Conservation (phyloP, 2,329 filamentous ascomycete genomes). For the Aureobasidium sp. region DNA sequence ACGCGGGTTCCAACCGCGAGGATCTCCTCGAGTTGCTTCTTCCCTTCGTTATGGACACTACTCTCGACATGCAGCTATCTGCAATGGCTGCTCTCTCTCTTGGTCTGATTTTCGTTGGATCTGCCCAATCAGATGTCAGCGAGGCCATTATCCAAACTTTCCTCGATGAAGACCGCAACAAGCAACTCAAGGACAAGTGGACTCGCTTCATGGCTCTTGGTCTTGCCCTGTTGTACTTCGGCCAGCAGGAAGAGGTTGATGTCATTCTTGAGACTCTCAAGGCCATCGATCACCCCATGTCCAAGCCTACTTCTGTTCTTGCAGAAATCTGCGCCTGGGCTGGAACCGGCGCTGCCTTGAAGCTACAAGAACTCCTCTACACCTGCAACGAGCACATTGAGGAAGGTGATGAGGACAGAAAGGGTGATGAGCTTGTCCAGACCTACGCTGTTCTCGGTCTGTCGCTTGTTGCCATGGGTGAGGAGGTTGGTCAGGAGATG, state of each 20-base stretch:
- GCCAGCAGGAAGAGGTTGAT: conserved; percentile 96
- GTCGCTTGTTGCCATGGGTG: conserved; percentile 92
- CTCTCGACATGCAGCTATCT: conserved; percentile 86
- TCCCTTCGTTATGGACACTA: conserved; percentile 77
- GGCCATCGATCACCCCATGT: conserved; percentile 93
- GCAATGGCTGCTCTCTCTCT: conserved; percentile 91
- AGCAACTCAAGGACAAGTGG: conserved; percentile 95
- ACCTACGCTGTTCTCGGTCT: conserved; percentile 93
- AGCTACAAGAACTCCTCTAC: conserved; percentile 93
- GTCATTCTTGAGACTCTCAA: conserved; percentile 95
- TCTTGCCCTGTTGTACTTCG: conserved; percentile 88
- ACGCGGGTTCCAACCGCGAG: conserved; percentile 88
- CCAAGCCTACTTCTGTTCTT: conserved; percentile 87
- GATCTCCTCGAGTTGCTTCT: conserved; percentile 77
- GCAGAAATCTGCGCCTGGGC: conserved; percentile 99
- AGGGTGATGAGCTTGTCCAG: conserved; percentile 89
- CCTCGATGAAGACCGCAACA: conserved; percentile 84
- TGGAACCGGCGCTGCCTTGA: conserved; percentile 90
- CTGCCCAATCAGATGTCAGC: conserved; percentile 81
- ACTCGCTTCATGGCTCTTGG: conserved; percentile 93
- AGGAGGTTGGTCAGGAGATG: conserved; percentile 98
- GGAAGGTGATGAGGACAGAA: conserved; percentile 71
- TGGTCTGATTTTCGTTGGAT: conserved; percentile 86
- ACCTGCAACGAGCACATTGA: conserved; percentile 98
- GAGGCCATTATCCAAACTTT: conserved; percentile 88